These are phyloP conservation scores for Corymbia calophylla DNA, from an alignment of 441 rosid species.

Conservation along the genomic window DNA sequence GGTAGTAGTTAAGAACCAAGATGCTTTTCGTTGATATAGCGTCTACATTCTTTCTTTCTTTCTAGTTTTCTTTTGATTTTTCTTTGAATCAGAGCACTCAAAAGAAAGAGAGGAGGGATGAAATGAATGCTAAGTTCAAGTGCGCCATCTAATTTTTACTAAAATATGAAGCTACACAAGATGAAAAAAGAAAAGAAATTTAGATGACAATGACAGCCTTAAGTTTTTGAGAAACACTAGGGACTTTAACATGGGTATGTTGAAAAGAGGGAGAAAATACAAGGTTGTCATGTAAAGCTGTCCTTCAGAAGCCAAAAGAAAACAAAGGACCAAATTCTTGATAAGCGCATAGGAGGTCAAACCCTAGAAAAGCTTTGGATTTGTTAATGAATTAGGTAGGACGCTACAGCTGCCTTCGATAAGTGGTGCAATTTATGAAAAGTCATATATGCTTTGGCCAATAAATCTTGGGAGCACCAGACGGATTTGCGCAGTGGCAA, in stretches of 20 bases:
- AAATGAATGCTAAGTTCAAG: not conserved
- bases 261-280: not conserved
- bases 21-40: not conserved
- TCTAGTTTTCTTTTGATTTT: not conserved
- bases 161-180: not conserved
- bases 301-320: not conserved
- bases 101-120: not conserved
- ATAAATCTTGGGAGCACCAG: not conserved
- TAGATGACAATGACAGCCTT: not conserved
- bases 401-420: not conserved
- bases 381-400: not conserved
- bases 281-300: not conserved
- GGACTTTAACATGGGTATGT: not conserved
- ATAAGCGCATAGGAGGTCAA: not conserved
- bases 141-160: not conserved
- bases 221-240: not conserved
- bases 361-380: not conserved
- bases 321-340: not conserved
- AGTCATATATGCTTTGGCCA: not conserved
- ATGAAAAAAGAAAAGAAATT: not conserved
- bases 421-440: not conserved
- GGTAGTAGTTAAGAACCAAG: not conserved
- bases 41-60: not conserved
- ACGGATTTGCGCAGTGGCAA: not conserved
- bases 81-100: not conserved